Percentiles rank a stretch among this genome's conserved stretches.
Evolutionary conservation across 2,329 filamentous ascomycete species (phyloP).

Genomic region (Botryotinia convoluta): DNA sequence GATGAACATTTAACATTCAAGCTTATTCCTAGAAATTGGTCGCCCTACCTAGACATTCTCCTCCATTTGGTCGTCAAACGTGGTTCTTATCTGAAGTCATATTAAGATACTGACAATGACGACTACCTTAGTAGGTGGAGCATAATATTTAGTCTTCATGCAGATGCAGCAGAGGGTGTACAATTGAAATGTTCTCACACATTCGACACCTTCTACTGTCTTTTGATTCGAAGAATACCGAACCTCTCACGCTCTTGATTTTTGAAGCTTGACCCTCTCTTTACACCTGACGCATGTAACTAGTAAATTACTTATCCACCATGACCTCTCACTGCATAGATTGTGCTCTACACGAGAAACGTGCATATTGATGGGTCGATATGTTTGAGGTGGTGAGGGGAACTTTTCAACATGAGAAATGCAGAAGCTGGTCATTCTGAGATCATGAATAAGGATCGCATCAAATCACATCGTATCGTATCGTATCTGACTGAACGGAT

Average conservation of each 20-base stretch:
- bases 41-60: background rate
- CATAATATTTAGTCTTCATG: background rate
- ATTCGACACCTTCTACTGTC: background rate
- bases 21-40: background rate
- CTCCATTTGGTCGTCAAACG: background rate
- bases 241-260: background rate
- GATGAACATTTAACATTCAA: background rate
- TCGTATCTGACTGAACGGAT: background rate
- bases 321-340: slow-evolving; percentile 4
- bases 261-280: background rate
- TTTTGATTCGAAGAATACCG: slow-evolving; percentile 9
- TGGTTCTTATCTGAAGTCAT: background rate
- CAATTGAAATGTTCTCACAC: background rate
- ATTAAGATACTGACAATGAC: background rate
- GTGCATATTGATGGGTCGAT: slow-evolving; percentile 1
- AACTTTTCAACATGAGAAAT: background rate
- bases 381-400: background rate
- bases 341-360: background rate
- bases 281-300: slow-evolving; percentile 1
- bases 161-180: background rate
- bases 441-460: background rate
- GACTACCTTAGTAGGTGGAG: background rate
- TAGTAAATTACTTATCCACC: slow-evolving; percentile 1
- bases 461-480: background rate
- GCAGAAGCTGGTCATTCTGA: background rate